phyloP scores from a whole-genome alignment of 345 rosid species.

The Iberis pinnata region DNA sequence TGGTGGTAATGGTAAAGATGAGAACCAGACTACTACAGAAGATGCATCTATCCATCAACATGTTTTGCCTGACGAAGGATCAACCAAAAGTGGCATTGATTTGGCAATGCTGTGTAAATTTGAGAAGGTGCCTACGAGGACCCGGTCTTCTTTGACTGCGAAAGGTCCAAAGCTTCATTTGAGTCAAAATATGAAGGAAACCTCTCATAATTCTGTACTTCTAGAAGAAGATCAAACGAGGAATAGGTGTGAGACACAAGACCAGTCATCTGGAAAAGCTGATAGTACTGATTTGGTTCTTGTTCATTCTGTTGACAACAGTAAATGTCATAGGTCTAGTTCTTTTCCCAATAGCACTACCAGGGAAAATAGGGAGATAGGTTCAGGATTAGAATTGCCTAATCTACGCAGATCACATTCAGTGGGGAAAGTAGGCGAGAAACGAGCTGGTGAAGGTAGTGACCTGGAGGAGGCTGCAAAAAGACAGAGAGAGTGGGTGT shows the following conservation, averaged over 20 bases:
- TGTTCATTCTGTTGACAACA: constrained; percentile 32
- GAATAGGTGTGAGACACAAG: constrained; percentile 30
- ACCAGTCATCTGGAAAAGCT: constrained; percentile 31
- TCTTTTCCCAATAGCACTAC: constrained; percentile 52
- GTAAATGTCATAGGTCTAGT: constrained; percentile 47
- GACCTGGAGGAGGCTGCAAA: constrained; percentile 46
- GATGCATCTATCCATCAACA: constrained; percentile 27
- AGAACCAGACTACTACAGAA: constrained; percentile 37
- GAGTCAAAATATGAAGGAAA: constrained; percentile 36
- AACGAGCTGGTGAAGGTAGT: constrained; percentile 46
- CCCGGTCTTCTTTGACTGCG: constrained; percentile 58
- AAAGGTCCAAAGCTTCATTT: constrained; percentile 38
- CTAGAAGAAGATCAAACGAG: constrained; percentile 28
- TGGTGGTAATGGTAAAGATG: constrained; percentile 29
- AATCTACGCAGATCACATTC: constrained; percentile 44
- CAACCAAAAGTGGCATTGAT: constrained; percentile 41
- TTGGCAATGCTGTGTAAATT: constrained; percentile 66
- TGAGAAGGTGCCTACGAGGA: constrained; percentile 76
- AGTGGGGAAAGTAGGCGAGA: constrained; percentile 60
- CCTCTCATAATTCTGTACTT: constrained; percentile 33
- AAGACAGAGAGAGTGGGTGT: constrained; percentile 65
- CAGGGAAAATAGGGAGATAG: constrained; percentile 37
- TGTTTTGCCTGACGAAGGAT: constrained; percentile 30
- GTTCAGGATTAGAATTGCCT: constrained; percentile 34
- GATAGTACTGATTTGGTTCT: constrained; percentile 35